These are phyloP conservation scores for Endoconidiophora polonica DNA, from an alignment of 2,329 filamentous ascomycete species.

Conservation along the genomic window DNA sequence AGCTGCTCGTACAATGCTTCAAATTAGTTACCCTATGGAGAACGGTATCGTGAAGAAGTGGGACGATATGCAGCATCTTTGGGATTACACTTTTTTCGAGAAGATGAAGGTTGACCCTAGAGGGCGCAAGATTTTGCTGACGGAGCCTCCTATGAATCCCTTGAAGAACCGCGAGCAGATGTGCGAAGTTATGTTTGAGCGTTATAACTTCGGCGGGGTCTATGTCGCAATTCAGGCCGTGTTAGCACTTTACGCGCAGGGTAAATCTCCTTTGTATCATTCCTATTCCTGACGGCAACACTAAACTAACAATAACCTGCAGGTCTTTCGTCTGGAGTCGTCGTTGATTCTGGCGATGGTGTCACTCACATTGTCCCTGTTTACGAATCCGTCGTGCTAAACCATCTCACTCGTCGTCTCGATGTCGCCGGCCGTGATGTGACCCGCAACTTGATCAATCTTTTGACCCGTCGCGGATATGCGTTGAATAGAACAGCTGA, in stretches of 20 bases:
- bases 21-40: slow-evolving; percentile 99
- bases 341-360: slow-evolving; percentile 94
- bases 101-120: slow-evolving; percentile 87
- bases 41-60: slow-evolving; percentile 99
- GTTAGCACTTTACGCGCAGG: slow-evolving; percentile 88
- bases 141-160: slow-evolving; percentile 95
- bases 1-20: slow-evolving; percentile 87
- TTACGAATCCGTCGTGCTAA: slow-evolving; percentile 94
- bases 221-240: slow-evolving; percentile 98
- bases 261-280: slow-evolving; percentile 28
- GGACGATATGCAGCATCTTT: slow-evolving; percentile 99
- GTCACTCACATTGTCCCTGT: slow-evolving; percentile 98
- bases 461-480: slow-evolving; percentile 85
- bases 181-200: slow-evolving; percentile 98
- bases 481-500: slow-evolving; percentile 95
- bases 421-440: slow-evolving; percentile 95
- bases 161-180: slow-evolving; percentile 94
- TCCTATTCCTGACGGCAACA: not conserved
- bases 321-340: slow-evolving; percentile 85
- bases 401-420: slow-evolving; percentile 83
- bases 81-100: slow-evolving; percentile 97
- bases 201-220: slow-evolving; percentile 88
- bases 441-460: slow-evolving; percentile 92
- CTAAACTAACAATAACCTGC: not conserved
- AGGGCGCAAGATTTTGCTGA: slow-evolving; percentile 91